phyloP scores from a whole-genome alignment of 75 land plant genomes.

The Picea sitchensis region DNA sequence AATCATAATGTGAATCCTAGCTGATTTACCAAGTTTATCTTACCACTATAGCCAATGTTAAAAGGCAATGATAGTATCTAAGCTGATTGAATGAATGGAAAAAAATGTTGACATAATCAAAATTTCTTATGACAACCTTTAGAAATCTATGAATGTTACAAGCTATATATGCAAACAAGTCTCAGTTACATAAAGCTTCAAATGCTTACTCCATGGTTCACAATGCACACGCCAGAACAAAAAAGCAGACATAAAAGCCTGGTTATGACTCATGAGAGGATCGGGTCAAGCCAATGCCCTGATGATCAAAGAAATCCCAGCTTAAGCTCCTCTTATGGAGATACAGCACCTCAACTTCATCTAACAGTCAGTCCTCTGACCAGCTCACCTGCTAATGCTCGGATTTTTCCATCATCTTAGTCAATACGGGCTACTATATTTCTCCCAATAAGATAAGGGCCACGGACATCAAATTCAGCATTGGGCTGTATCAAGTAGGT shows the following conservation, averaged over 20 bases:
- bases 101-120: too few species aligned
- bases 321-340: neutral
- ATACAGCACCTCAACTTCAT: neutral
- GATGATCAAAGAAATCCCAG: neutral
- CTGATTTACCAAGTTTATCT: too few species aligned
- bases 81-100: too few species aligned
- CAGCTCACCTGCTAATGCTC: neutral
- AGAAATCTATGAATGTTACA: neutral
- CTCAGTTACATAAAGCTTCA: neutral
- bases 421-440: neutral
- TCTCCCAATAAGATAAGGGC: neutral
- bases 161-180: neutral
- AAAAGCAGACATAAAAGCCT: neutral
- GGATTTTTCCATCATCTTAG: too few species aligned
- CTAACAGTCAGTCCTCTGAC: neutral
- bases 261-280: neutral
- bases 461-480: neutral
- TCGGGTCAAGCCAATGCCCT: neutral
- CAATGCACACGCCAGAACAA: neutral
- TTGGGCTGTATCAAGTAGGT: neutral
- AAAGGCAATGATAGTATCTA: too few species aligned
- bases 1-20: too few species aligned
- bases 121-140: neutral
- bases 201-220: conserved; percentile 1
- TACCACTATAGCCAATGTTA: too few species aligned